Percentiles rank a stretch among this genome's conserved stretches.
These are phyloP conservation scores for Blastomyces gilchristii DNA, from an alignment of 2,329 filamentous ascomycete species.

Conservation along the genomic window DNA sequence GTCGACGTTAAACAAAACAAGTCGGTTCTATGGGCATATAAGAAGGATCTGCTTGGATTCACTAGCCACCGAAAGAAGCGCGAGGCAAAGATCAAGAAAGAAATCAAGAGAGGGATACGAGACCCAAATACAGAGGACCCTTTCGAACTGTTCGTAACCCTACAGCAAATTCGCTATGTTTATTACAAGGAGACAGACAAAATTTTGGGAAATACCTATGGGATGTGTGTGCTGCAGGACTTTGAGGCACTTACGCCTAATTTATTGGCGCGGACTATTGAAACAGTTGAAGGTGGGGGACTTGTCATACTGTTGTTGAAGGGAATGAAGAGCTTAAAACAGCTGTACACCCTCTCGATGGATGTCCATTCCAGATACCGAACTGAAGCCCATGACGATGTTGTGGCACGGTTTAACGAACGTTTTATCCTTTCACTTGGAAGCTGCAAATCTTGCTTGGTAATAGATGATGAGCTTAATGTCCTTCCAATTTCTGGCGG, in stretches of 20 bases:
- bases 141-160: constrained; percentile 92
- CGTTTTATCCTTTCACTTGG: constrained; percentile 90
- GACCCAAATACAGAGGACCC: constrained; percentile 89
- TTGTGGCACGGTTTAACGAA: constrained; percentile 94
- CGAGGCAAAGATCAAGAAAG: constrained; percentile 95
- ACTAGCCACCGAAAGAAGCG: constrained; percentile 96
- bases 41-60: constrained; percentile 91
- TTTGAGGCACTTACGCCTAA: constrained; percentile 99
- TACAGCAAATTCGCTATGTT: constrained; percentile 95
- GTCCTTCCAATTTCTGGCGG: constrained; percentile 94
- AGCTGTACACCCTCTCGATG: constrained; percentile 95
- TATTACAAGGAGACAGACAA: constrained; percentile 99
- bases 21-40: constrained; percentile 95
- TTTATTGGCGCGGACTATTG: constrained; percentile 82
- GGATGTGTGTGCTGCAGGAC: constrained; percentile 96
- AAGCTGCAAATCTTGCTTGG: constrained; percentile 87
- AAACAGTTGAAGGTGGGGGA: constrained; percentile 94
- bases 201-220: constrained; percentile 94
- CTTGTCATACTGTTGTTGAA: constrained; percentile 84
- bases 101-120: constrained; percentile 87
- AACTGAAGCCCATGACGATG: constrained; percentile 91
- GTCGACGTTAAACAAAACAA: constrained; percentile 92
- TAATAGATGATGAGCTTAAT: constrained; percentile 96
- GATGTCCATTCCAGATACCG: constrained; percentile 94
- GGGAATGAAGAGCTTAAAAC: constrained; percentile 93